Evolutionary conservation across 2,329 filamentous ascomycete genomes (phyloP), one percentile per base, ranked within the genome.

Genomic region (Elsinoe ampelina): DNA sequence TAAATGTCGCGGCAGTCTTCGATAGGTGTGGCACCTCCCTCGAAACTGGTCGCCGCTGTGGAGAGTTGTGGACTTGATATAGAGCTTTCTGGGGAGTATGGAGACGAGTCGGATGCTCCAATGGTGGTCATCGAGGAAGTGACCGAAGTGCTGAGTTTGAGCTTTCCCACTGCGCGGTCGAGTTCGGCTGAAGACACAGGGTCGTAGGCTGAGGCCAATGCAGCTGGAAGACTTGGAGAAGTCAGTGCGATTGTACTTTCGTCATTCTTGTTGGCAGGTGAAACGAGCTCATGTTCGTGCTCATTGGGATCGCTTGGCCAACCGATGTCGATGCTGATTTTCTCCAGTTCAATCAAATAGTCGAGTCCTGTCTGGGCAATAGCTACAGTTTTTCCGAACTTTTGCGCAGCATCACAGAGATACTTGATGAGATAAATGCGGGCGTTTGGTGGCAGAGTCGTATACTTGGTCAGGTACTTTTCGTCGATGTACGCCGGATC

Each of bases 311-410:
- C 26, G 7, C 8, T 2, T 7, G 68, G 68, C 57, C 67, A 70
- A 48, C 64, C 67, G 43, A 63, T 61, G 38, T 64, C 47, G 47
- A 67, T 54, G 41, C 68, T 70, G 59, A 70, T 60, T 48, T 63
- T 59, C 62, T 67, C 67, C 13, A 70, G 63, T 30, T 63, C 61
- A 8, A 65, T 60, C 45, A 71, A 64, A 26, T 70, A 67, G 30
- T 66, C 65, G 36, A 72, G 63, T 58, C 72, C 67, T 48, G 73
- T 76, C 60, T 69, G 65, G 34, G 76, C 70, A 36, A 74, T 74
- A 15, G 75, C 75, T 41, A 72, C 74, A 52, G 73, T 68, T 48
- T 71, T 70, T 60, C 72, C 69, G 63, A 76, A 68, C 32, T 69
- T 65, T 3, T 67, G 63, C 30, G 74, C 58, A 30, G 61, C 63